These are phyloP conservation scores for Filosporella fistucella DNA, from an alignment of 495 filamentous ascomycete genomes.

Conservation along the genomic window DNA sequence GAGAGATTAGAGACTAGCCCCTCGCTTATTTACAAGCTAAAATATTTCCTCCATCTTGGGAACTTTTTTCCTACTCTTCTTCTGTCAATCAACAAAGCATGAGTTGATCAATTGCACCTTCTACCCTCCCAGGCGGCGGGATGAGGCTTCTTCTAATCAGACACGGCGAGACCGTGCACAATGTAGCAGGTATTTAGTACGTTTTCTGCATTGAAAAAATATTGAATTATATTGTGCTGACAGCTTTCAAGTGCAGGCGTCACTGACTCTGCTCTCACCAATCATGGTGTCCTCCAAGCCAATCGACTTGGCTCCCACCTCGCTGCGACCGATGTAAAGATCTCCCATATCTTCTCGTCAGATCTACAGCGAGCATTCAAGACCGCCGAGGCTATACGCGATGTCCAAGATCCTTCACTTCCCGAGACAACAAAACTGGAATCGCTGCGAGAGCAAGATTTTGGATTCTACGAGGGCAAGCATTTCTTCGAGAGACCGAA, in stretches of 20 bases:
- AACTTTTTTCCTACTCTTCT: conserved; percentile 2
- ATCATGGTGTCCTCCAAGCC: conserved; percentile 76
- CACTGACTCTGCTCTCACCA: conserved; percentile 74
- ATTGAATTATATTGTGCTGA: too few species aligned
- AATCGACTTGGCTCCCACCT: conserved; percentile 58
- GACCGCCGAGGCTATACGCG: conserved; percentile 63
- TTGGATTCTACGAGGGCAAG: conserved; percentile 64
- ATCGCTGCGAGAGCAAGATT: conserved; percentile 68
- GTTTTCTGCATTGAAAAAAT: conserved; percentile 22
- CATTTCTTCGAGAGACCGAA: conserved; percentile 27
- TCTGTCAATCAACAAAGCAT: conserved; percentile 5
- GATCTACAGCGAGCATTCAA: conserved; percentile 66
- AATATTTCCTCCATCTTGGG: neutral
- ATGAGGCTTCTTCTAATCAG: conserved; percentile 78
- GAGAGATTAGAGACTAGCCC: neutral
- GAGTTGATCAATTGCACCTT: conserved; percentile 9
- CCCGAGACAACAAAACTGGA: conserved; percentile 39
- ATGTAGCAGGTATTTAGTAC: conserved; percentile 73
- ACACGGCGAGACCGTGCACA: conserved; percentile 87
- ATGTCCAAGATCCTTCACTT: conserved; percentile 36
- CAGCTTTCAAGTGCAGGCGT: conserved; percentile 65
- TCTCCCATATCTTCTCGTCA: conserved; percentile 68
- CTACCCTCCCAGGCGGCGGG: conserved; percentile 20
- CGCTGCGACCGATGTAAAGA: conserved; percentile 34
- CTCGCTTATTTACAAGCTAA: neutral